Conservation (phyloP, 495 filamentous ascomycete species). For the Neurospora sp. region DNA sequence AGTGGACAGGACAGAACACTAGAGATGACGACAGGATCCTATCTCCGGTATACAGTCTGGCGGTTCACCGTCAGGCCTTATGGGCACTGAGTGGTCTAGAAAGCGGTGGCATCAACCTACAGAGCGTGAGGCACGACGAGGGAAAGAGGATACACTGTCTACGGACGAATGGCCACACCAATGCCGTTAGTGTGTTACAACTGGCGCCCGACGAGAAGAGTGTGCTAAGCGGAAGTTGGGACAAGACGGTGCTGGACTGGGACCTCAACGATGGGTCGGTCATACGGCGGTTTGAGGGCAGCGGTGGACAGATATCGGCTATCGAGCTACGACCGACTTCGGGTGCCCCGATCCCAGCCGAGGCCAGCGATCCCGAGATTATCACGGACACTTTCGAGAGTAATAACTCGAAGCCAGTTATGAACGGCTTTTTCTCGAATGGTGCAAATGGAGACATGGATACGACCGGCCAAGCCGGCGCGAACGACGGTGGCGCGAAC, state of each 20-base stretch:
- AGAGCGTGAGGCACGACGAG: conserved; percentile 91
- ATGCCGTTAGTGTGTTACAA: conserved; percentile 80
- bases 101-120: conserved; percentile 84
- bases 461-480: background rate
- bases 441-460: conserved; percentile 15
- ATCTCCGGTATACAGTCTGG: conserved; percentile 89
- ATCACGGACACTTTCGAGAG: conserved; percentile 58
- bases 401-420: conserved; percentile 35
- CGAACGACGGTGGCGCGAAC: background rate
- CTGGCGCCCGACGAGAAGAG: conserved; percentile 79
- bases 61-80: conserved; percentile 76
- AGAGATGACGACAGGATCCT: conserved; percentile 45
- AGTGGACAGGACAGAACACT: conserved; percentile 33
- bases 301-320: conserved; percentile 74
- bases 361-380: conserved; percentile 47
- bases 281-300: conserved; percentile 62
- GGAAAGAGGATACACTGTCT: conserved; percentile 77
- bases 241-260: conserved; percentile 90
- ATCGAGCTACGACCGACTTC: conserved; percentile 79
- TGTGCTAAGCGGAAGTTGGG: conserved; percentile 90
- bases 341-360: conserved; percentile 60
- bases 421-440: conserved; percentile 37
- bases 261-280: conserved; percentile 82
- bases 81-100: conserved; percentile 89
- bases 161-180: conserved; percentile 60